Base-by-base conservation (phyloP, 2,329 filamentous ascomycete species). In the Lecanicillium sp. region DNA sequence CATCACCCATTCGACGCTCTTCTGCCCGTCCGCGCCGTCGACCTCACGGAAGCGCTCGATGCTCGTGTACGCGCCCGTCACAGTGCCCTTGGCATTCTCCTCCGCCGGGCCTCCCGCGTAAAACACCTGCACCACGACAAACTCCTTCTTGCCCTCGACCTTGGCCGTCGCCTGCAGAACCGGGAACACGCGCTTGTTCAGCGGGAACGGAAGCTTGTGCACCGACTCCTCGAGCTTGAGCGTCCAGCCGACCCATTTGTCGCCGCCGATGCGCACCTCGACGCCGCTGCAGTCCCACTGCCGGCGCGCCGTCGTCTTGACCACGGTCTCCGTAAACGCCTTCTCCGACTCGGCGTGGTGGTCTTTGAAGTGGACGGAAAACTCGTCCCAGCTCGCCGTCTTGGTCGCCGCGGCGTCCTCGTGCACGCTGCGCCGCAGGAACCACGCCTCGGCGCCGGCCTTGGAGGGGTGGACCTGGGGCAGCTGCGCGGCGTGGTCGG, bases 1-100 rank as follows among this genome's bases (percentile, higher is more conserved):
- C 84, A 91, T 90, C 50, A 84, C 70, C 87, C 87, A 93, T 63
- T 85, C 81, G 39, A 87, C 72, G 20, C 32, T 24, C 24, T n/a
- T 42, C 12, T 37, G 17, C 6, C 32, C 52, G 15, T 67, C 62
- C 1, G 68, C 66, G n/a, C 56, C 60, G 4, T 57, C 60, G 2
- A n/a, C 26, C 3, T 5, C 20, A 4, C 73, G 66, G 27, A 85
- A 66, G 38, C 78, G 67, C 67, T 90, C 86, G 2, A 89, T 70
- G 53, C 79, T 83, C 23, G 73, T 77, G 57, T 88, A 89, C 9
- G 70, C 68, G 4, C 77, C 86, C 24, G 75, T 63, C 7, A 82
- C 74, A 3, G 78, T 52, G 24, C 64, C 70, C 52, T 72, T 71
- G 17, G 73, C 70, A 20, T 64, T 62, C 29, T 60, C 55, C 38